Evolutionary conservation across 345 rosid genomes (phyloP), one percentile per base, ranked within the genome.

Genomic region (Lepidium sativum): DNA sequence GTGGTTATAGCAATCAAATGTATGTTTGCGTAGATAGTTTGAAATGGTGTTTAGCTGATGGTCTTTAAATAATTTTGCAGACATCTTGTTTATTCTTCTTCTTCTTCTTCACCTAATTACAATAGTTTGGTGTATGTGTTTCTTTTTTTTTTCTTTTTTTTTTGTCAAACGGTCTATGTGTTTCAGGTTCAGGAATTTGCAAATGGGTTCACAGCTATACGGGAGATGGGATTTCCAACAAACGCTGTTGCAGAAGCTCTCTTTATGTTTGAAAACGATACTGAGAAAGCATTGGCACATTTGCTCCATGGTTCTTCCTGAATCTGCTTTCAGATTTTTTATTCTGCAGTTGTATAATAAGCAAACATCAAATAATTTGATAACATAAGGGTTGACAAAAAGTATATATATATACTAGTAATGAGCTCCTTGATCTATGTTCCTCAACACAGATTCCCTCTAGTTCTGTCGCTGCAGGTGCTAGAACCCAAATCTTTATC

Each of bases 151-250:
- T n/a, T n/a, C n/a, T n/a, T n/a, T n/a, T n/a, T n/a, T n/a, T n/a
- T n/a, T n/a, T n/a, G n/a, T n/a, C n/a, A n/a, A n/a, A n/a, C n/a
- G n/a, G 16, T 51, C 15, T 32, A 9, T 3, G 17, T 8, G 23
- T 35, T 32, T 23, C 77, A 92, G 96, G 91, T 89, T 59, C 85
- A 70, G 42, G 88, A 85, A 54, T 91, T 91, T 41, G 84, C 75
- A 21, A 79, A 70, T 29, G 88, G 89, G 48, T 91, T 74, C 74
- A 60, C 71, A 16, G 64, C 68, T 13, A 77, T 91, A 42, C 80
- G 77, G 20, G 96, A 88, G 73, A 88, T 86, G 98, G 97, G 98
- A 13, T 91, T 92, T 76, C 74, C 95, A 6, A 69, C 95, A 0
- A 83, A 71, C 65, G 77, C 65, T 6, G 83, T 87, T 14, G 82